Conservation (phyloP, 2,329 filamentous ascomycete species). For the Leptoxyphium fumago region DNA sequence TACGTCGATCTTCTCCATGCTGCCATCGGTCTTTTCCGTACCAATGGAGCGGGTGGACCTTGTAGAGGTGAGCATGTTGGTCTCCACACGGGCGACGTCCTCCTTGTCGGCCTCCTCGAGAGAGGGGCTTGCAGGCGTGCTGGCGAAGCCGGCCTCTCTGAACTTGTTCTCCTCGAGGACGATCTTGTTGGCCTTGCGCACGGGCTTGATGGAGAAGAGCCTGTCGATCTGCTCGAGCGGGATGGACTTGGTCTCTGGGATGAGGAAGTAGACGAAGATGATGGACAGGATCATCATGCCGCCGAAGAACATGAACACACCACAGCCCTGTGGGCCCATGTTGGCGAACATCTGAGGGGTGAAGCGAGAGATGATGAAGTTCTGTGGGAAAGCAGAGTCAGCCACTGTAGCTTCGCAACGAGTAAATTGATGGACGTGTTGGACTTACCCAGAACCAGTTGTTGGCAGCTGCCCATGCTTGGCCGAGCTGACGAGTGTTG, state of each 20-base stretch:
- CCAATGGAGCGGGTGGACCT: no score
- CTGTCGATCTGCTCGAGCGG: conserved; percentile 33
- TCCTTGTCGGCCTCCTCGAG: no score
- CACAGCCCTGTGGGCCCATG: conserved; percentile 25
- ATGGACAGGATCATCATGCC: conserved; percentile 30
- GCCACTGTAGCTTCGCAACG: not conserved
- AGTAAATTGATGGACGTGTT: not conserved
- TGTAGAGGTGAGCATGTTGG: no score
- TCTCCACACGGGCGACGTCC: no score
- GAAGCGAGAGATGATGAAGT: conserved; percentile 54
- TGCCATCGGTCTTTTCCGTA: no score
- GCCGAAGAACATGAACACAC: conserved; percentile 31
- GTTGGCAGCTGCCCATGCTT: conserved; percentile 55
- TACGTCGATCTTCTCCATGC: no score
- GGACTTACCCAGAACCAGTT: conserved; percentile 48
- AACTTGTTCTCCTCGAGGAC: conserved; percentile 23
- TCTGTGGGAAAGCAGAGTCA: conserved; percentile 36
- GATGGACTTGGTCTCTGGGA: conserved; percentile 28
- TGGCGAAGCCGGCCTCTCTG: no score
- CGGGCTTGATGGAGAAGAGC: conserved; percentile 30
- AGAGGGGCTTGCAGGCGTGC: no score
- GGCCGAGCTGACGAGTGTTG: conserved; percentile 52
- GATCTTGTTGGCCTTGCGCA: conserved; percentile 24
- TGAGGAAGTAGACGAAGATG: conserved; percentile 31
- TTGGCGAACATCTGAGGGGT: conserved; percentile 46